Conservation (phyloP, 345 rosid genomes). For the Combretum micranthum region DNA sequence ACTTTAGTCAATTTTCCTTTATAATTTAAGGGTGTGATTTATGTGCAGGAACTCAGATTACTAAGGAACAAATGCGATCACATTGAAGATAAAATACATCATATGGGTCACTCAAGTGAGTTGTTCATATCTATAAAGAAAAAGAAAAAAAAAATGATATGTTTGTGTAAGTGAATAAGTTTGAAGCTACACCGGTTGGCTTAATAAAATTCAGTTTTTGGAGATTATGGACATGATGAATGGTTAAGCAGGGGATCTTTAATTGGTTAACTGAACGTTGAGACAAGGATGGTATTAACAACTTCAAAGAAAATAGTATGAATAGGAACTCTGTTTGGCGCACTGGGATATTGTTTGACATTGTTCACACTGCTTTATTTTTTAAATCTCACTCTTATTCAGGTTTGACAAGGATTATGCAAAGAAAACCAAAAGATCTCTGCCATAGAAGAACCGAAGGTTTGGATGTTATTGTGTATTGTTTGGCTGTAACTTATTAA, state of each 20-base stretch:
- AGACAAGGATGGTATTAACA: too few relatives aligned
- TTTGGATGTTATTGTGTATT: slow-evolving; percentile 13
- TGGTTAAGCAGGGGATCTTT: too few relatives aligned
- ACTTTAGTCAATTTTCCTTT: too few relatives aligned
- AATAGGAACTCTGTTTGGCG: too few relatives aligned
- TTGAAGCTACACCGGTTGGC: too few relatives aligned
- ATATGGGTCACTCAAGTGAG: slow-evolving; percentile 79
- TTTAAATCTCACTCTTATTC: slow-evolving; percentile 11
- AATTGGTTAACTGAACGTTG: too few relatives aligned
- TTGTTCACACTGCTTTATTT: not conserved
- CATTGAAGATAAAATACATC: slow-evolving; percentile 86
- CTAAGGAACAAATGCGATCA: slow-evolving; percentile 74
- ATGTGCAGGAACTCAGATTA: slow-evolving; percentile 57
- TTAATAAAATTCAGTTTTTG: too few relatives aligned
- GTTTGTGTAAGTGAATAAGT: too few relatives aligned
- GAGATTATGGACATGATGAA: too few relatives aligned
- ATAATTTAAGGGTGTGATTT: not conserved
- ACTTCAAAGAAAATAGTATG: too few relatives aligned
- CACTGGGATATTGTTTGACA: too few relatives aligned
- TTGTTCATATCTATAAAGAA: not conserved
- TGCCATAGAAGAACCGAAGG: slow-evolving; percentile 49
- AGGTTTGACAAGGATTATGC: slow-evolving; percentile 46
- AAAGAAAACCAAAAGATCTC: slow-evolving; percentile 36
- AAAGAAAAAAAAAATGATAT: too few relatives aligned
- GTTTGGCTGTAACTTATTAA: not conserved